Conservation (phyloP, 345 rosid genomes). For the Eucalyptus microcorys region DNA sequence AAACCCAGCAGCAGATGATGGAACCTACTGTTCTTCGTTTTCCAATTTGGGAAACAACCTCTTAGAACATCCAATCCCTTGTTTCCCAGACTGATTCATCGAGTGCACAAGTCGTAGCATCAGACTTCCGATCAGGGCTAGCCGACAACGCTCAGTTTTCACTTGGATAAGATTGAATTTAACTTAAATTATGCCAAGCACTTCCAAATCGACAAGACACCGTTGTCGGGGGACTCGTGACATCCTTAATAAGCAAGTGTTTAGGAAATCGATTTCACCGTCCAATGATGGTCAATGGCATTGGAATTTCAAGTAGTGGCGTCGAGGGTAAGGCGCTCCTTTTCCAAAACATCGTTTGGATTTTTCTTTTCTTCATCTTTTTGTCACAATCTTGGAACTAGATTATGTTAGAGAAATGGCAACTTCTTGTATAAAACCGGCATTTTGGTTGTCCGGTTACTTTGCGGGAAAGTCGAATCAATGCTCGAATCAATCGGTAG, state of each 20-base stretch:
- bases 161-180: neutral
- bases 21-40: neutral
- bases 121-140: neutral
- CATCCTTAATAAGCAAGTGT: neutral
- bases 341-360: neutral
- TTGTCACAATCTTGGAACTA: neutral
- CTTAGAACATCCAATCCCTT: neutral
- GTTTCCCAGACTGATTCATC: neutral
- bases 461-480: neutral
- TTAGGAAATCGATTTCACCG: neutral
- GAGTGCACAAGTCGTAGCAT: neutral
- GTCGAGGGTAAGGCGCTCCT: neutral
- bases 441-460: neutral
- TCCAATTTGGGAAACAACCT: neutral
- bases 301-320: neutral
- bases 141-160: neutral
- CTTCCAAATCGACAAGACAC: neutral
- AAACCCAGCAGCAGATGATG: neutral
- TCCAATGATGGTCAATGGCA: neutral
- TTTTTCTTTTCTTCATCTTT: neutral
- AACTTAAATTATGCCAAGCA: neutral
- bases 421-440: neutral
- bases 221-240: neutral
- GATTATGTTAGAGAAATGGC: neutral
- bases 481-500: neutral